phyloP scores from a whole-genome alignment of 805 yeast genomes.

The Teunomyces barrocoloradensis region DNA sequence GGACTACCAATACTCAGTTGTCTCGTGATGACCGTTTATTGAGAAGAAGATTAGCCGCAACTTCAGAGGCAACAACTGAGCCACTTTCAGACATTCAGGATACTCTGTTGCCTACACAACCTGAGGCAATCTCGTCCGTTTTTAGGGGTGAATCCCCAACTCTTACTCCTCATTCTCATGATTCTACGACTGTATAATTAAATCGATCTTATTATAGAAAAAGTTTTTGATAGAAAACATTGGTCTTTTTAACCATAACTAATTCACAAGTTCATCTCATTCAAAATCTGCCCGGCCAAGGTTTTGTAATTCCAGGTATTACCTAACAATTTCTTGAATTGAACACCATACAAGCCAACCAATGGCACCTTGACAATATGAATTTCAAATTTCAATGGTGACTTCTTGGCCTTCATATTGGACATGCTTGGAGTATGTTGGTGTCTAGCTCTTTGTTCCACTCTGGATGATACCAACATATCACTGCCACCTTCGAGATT shows the following conservation, averaged over 20 bases:
- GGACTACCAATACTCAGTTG: constrained; percentile 19
- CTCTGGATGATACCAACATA: constrained; percentile 57
- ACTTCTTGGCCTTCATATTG: constrained; percentile 17
- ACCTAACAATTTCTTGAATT: constrained; percentile 89
- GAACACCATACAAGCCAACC: constrained; percentile 88
- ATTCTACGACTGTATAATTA: constrained; percentile 4
- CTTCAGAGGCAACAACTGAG: neutral
- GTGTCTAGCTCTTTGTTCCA: constrained; percentile 49
- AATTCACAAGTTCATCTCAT: constrained; percentile 57
- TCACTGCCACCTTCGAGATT: constrained; percentile 52
- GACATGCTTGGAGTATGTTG: constrained; percentile 29
- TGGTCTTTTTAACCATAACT: neutral
- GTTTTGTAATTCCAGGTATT: constrained; percentile 95
- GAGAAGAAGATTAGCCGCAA: constrained; percentile 24
- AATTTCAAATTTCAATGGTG: constrained; percentile 83
- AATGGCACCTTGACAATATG: constrained; percentile 90
- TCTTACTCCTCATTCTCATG: neutral
- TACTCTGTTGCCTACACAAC: neutral
- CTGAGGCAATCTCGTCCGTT: neutral
- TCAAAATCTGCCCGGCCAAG: constrained; percentile 79
- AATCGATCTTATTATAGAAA: constrained; percentile 1
- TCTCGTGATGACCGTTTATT: constrained; percentile 34
- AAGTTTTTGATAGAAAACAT: neutral
- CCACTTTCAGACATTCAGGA: neutral
- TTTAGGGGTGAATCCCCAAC: no score